Evolutionary conservation across 2,329 filamentous ascomycete genomes (phyloP), one percentile per base, ranked within the genome.

Genomic region (Aspergillus eucalypticola): DNA sequence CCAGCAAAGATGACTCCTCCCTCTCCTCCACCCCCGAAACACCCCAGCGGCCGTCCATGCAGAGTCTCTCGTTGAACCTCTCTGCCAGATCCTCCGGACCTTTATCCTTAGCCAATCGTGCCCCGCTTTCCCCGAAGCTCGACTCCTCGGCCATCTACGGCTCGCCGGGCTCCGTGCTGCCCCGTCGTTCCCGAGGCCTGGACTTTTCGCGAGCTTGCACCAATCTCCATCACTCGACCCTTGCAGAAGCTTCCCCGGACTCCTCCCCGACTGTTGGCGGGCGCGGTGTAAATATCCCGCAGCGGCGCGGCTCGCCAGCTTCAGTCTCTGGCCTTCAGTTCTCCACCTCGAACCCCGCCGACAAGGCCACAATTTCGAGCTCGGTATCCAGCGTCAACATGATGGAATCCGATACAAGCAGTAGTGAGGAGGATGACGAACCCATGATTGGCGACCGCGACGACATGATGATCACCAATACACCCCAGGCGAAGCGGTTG

Each of bases 121-220:
- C 81, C 25, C 91, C 92, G 67, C 83, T 94, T 61, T 96, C 92
- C 2, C 92, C 93, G 15, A 92, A 96, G 74, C 85, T 95, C 64
- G 92, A 96, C 75, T 85, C 90, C 58, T 89, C 89, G 19, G 90
- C 92, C 66, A 91, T 88, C 51, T 96, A 96, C 79, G 90, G 90
- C 44, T 94, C 92, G 1, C 92, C 93, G 2, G 89, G 90, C 25
- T 96, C 93, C 56, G 90, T 96, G 50, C 84, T 98, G 7, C 94
- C 94, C 17, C 87, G 94, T 65, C 88, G 93, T 62, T 97, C 93
- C 29, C 87, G 94, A 58, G 94, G 94, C 46, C 82, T 97, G 62
- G 94, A 98, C 78, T 98, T 96, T 76, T 94, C 94, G 42, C 86
- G 94, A 67, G 93, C 93, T 10, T 95, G 92, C 63, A 97, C 94